Evolutionary conservation across 352 stramenopile species (phyloP).

Genomic region (Globisporangium middletonii): DNA sequence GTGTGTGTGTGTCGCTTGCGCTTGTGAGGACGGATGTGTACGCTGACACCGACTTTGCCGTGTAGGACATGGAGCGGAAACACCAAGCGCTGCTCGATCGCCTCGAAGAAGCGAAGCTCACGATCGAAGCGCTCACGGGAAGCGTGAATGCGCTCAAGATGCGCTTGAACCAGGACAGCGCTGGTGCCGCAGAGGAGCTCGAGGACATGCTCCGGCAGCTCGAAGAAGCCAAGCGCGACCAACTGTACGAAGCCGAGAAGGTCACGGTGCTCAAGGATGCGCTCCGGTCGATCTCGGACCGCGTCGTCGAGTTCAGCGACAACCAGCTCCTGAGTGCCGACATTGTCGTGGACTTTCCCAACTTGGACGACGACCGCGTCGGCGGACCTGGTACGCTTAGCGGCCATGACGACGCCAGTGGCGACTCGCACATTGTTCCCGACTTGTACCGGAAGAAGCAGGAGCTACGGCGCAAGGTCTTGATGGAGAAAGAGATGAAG

Average conservation of each 20-base stretch:
- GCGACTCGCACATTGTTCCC: conserved; percentile 32
- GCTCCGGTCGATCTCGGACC: conserved; percentile 44
- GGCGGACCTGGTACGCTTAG: conserved; percentile 11
- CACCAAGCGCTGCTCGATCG: conserved; percentile 50
- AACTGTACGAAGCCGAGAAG: conserved; percentile 54
- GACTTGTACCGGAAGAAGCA: conserved; percentile 69
- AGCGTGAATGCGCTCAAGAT: conserved; percentile 71
- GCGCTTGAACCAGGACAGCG: conserved; percentile 64
- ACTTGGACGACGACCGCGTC: conserved; percentile 14
- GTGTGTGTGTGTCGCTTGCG: neutral
- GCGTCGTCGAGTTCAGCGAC: conserved; percentile 40
- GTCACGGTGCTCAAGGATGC: conserved; percentile 45
- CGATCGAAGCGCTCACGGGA: conserved; percentile 56
- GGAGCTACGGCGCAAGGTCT: conserved; percentile 58
- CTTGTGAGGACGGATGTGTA: neutral
- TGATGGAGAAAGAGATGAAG: conserved; percentile 69
- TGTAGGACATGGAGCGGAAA: conserved; percentile 63
- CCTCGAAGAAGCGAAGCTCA: conserved; percentile 63
- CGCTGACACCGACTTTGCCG: neutral
- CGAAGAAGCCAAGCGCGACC: conserved; percentile 59
- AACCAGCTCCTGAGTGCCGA: conserved; percentile 41
- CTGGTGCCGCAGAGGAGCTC: conserved; percentile 51
- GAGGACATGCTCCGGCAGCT: conserved; percentile 62
- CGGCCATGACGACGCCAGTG: neutral
- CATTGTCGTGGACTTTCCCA: conserved; percentile 39